phyloP scores from a whole-genome alignment of 2,329 filamentous ascomycete species.

The Aspergillus luchuensis region DNA sequence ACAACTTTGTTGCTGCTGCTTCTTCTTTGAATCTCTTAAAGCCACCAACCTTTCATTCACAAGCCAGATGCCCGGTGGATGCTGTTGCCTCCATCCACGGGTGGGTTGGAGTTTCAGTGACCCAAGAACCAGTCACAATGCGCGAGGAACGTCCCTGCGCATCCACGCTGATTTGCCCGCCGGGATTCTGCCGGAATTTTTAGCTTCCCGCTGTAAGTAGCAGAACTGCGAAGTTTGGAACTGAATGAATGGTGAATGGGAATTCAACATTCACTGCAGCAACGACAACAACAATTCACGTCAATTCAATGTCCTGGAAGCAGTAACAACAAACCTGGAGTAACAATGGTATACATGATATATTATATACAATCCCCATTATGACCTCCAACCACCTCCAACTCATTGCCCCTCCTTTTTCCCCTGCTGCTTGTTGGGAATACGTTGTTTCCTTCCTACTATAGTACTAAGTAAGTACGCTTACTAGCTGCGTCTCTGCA shows the following conservation, averaged over 20 bases:
- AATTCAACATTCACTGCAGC: not conserved
- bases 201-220: slow-evolving; percentile 23
- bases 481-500: not conserved
- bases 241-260: not conserved
- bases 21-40: no score
- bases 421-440: not conserved
- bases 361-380: not conserved
- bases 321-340: not conserved
- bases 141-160: slow-evolving; percentile 6
- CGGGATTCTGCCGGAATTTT: slow-evolving; percentile 13
- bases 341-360: not conserved
- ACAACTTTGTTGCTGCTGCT: no score
- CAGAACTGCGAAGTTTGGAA: slow-evolving; percentile 16
- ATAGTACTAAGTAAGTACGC: not conserved
- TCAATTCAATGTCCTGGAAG: not conserved
- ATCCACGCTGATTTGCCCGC: slow-evolving; percentile 1
- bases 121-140: slow-evolving; percentile 15
- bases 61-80: not conserved
- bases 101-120: not conserved
- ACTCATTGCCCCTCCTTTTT: not conserved
- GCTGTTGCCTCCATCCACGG: slow-evolving; percentile 1
- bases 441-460: not conserved
- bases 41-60: not conserved
- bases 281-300: not conserved
- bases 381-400: not conserved